These are phyloP conservation scores for Plasmodium ovale DNA, from an alignment of 169 alveolate genomes.

Conservation along the genomic window DNA sequence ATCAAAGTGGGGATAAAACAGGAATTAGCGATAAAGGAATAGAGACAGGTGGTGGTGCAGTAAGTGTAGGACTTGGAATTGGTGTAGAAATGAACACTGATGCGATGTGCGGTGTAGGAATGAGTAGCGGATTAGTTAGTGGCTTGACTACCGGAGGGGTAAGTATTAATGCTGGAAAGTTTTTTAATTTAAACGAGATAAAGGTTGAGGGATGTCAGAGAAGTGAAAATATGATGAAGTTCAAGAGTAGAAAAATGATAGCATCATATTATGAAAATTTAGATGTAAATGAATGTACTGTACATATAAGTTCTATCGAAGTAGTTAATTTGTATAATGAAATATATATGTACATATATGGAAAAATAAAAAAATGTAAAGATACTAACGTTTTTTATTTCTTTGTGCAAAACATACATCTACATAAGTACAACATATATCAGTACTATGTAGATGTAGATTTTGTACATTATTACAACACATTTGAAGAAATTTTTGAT, in stretches of 20 bases:
- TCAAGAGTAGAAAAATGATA: conserved; percentile 26
- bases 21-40: neutral
- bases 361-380: conserved; percentile 68
- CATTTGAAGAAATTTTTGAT: neutral
- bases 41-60: neutral
- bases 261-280: conserved; percentile 17
- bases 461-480: conserved; percentile 44
- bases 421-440: conserved; percentile 46
- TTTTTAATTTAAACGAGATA: conserved; percentile 28
- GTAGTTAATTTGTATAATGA: conserved; percentile 61
- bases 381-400: conserved; percentile 14
- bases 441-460: conserved; percentile 73
- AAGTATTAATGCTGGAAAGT: conserved; percentile 1
- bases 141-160: too few species aligned
- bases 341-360: conserved; percentile 52
- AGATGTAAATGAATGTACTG: conserved; percentile 49
- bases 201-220: conserved; percentile 32
- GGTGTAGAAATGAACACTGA: neutral
- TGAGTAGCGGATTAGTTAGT: too few species aligned
- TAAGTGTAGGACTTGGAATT: too few species aligned
- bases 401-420: conserved; percentile 56
- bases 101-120: too few species aligned
- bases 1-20: neutral
- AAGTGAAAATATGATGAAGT: conserved; percentile 40
- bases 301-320: conserved; percentile 52